Conservation (phyloP, 2,329 filamentous ascomycete genomes). For the Esteya vermicola region DNA sequence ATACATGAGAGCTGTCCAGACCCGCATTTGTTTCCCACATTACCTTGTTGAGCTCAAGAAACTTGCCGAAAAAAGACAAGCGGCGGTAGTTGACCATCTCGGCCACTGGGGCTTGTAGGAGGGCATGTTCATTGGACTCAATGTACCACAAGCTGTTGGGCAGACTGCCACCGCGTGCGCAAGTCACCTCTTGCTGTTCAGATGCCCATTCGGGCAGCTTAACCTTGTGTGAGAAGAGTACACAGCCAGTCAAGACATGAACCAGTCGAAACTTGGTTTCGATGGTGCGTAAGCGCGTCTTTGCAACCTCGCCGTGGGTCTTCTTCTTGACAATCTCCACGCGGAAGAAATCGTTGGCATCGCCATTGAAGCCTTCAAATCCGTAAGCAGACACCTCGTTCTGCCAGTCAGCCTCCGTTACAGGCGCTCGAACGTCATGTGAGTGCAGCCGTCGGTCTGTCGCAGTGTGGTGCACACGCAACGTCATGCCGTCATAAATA, state of each 20-base stretch:
- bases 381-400: conserved; percentile 95
- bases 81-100: conserved; percentile 95
- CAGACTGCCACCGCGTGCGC: conserved; percentile 75
- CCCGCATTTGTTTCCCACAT: conserved; percentile 99
- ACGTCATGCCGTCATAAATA: conserved; percentile 64
- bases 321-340: conserved; percentile 87
- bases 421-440: conserved; percentile 77
- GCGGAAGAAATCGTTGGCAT: conserved; percentile 92
- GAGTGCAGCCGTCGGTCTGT: conserved; percentile 89
- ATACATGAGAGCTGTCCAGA: conserved; percentile 88
- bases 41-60: conserved; percentile 91
- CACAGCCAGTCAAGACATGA: conserved; percentile 93
- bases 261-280: conserved; percentile 93
- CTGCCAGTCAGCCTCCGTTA: conserved; percentile 86
- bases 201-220: conserved; percentile 97
- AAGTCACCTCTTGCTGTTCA: conserved; percentile 98
- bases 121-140: conserved; percentile 76
- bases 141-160: conserved; percentile 98
- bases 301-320: conserved; percentile 65
- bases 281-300: conserved; percentile 79
- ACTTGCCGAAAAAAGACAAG: conserved; percentile 93
- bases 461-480: conserved; percentile 70
- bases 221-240: conserved; percentile 95
- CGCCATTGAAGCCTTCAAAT: conserved; percentile 90
- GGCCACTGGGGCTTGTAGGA: conserved; percentile 54